phyloP scores from a whole-genome alignment of 768 basidiomycete species.

The Lentinula aciculospora region DNA sequence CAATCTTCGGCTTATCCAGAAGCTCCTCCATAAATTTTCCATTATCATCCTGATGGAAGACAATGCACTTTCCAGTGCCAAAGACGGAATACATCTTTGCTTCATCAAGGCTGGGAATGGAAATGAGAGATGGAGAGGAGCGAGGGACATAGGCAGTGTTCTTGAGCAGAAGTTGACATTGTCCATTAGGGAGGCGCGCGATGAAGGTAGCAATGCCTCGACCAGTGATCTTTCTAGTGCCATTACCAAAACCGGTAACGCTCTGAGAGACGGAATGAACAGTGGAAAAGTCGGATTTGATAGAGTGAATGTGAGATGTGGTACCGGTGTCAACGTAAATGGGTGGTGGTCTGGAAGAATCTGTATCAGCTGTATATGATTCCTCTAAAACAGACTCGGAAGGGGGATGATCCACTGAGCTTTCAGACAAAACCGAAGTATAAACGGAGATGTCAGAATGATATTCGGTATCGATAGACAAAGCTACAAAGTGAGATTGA shows the following conservation, averaged over 20 bases:
- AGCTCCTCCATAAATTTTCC: constrained; percentile 7
- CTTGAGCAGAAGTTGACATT: no score
- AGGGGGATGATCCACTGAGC: constrained; percentile 9
- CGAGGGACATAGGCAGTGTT: constrained; percentile 10
- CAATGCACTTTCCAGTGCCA: constrained; percentile 8
- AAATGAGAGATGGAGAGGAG: constrained; percentile 11
- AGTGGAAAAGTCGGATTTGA: constrained; percentile 7
- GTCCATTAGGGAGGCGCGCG: not conserved
- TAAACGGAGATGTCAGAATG: no score
- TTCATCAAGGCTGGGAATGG: constrained; percentile 9
- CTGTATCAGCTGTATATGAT: constrained; percentile 6
- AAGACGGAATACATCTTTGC: constrained; percentile 11
- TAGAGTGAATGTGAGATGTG: no score
- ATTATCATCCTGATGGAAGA: constrained; percentile 9
- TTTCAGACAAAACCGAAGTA: constrained; percentile 1
- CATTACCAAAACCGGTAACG: constrained; percentile 10
- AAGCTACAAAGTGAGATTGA: no score
- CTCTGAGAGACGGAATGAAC: not conserved
- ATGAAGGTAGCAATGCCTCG: constrained; percentile 7
- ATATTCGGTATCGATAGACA: no score
- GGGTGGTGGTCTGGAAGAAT: not conserved
- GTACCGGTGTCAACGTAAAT: no score
- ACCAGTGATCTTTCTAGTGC: constrained; percentile 11
- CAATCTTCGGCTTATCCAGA: no score
- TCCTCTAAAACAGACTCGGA: constrained; percentile 3